Evolutionary conservation across 2,329 filamentous ascomycete species (phyloP), one percentile per base, ranked within the genome.

Genomic region (Beauveria varroae): DNA sequence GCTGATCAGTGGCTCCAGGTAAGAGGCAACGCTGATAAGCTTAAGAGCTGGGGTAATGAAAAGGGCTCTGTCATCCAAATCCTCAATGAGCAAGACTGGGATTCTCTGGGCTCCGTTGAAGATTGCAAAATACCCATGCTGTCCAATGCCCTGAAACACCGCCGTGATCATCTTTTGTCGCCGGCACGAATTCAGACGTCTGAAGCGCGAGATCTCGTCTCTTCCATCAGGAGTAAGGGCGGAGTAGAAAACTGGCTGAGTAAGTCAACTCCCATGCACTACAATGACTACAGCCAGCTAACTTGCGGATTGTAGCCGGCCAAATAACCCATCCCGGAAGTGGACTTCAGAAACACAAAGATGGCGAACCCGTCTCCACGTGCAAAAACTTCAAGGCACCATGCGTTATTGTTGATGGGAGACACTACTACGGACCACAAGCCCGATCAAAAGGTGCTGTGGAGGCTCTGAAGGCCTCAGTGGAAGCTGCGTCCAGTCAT

Each of bases 231-330:
- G 7, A 65, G 63, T 3, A 63, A 69, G 12, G 66, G 62, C 18
- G 57, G 57, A 3, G 62, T 75, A 3, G 68, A 75, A 40, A 72
- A 74, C 58, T 76, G 75, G 75, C 67, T 76, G 43, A 69, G 75
- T 76, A 66, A 64, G 72, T 64, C n/a, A 28, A 41, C 16, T 30
- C 24, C 3, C 20, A 16, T 52, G 4, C 14, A 18, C 4, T 37
- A 14, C 24, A 49, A 46, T 3, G 16, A 47, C 6, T 16, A 14
- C 22, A 47, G 9, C 16, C 5, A 41, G 28, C 30, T 52, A 3
- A 54, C 60, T 70, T 44, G 73, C 49, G 20, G 37, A 40, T n/a
- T 28, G 12, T 26, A 75, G 73, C 69, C 44, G 71, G 68, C 5
- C 66, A 73, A 55, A 65, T 46, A 5, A 59, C 70, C 18, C 67